Evolutionary conservation across 805 yeast species (phyloP).

Genomic region (Ogataea pini): DNA sequence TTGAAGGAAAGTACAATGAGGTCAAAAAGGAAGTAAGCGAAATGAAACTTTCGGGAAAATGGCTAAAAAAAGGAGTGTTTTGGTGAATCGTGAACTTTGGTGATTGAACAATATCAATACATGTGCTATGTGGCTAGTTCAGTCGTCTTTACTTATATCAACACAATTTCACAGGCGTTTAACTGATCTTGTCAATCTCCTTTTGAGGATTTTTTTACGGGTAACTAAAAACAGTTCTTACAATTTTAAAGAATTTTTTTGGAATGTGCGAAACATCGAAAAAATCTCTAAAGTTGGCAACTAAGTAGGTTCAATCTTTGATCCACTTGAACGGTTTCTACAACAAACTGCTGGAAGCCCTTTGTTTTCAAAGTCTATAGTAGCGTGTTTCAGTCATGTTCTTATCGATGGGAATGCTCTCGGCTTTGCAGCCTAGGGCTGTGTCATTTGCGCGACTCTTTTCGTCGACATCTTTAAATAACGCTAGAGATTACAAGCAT

Average conservation of each 20-base stretch:
- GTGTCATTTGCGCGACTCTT: conserved; percentile 20
- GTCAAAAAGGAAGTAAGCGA: conserved; percentile 38
- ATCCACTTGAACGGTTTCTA: too few relatives aligned
- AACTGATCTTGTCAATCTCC: background rate
- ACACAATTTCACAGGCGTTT: background rate
- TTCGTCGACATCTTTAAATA: conserved; percentile 21
- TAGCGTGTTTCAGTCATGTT: background rate
- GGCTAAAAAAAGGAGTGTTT: conserved; percentile 36
- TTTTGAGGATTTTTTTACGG: background rate
- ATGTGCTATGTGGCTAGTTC: background rate
- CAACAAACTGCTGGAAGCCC: background rate
- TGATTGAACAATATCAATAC: background rate
- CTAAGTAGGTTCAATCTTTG: too few relatives aligned
- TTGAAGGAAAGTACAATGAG: conserved; percentile 37
- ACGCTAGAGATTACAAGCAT: conserved; percentile 37
- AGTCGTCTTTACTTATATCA: background rate
- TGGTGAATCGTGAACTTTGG: conserved; percentile 16
- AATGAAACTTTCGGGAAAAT: conserved; percentile 36
- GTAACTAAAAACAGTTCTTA: conserved; percentile 1
- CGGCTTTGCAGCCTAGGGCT: background rate
- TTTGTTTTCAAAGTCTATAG: background rate
- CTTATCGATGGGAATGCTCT: background rate
- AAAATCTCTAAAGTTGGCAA: too few relatives aligned
- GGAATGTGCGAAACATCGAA: background rate
- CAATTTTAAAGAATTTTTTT: background rate